Evolutionary conservation across 441 rosid species (phyloP), one percentile per base, ranked within the genome.

Genomic region (Eutrema salsugineum): DNA sequence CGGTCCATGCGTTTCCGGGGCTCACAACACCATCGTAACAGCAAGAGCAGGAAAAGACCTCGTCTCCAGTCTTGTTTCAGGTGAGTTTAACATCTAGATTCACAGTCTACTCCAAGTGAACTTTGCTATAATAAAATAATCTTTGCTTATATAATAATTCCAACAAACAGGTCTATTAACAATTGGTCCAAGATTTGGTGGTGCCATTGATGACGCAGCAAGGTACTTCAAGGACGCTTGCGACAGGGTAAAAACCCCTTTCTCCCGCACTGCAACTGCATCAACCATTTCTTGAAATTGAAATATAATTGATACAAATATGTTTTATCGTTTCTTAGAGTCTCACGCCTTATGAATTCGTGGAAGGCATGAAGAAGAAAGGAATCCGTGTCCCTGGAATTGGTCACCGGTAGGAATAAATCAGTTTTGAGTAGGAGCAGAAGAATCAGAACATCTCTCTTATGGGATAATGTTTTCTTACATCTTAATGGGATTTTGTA

Each of bases 21-120:
- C 99, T 51, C 97, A 91, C 89, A 91, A 94, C 85, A 82, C 94
- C 56, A 94, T 94, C 10, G 99, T 94, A 63, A 94, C 99, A 47
- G 97, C 99, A 57, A 90, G 96, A 75, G 99, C 99, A 51, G 99
- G 99, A 72, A 94, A 94, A 84, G 97, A 94, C 83, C 92, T 94
- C 19, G 99, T 94, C 77, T 91, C 99, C 68, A 86, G 99, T 76
- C 97, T 94, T 60, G 97, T 94, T 32, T 84, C 97, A 66, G 97
- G 97, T 88, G n/a, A 40, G 58, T 70, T 70, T 27, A 6, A 27
- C 53, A 62, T 8, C 59, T 28, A 16, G 35, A 20, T 51, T 42
- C 14, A 0, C 42, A 10, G 11, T 12, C 57, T 36, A 33, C 56
- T 63, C 43, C 47, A 7, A 24, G 61, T 27, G 69, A 30, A 49